Percentiles rank a stretch among this genome's conserved stretches.
Evolutionary conservation across 805 yeast species (phyloP).

Genomic region (Candida adriatica): DNA sequence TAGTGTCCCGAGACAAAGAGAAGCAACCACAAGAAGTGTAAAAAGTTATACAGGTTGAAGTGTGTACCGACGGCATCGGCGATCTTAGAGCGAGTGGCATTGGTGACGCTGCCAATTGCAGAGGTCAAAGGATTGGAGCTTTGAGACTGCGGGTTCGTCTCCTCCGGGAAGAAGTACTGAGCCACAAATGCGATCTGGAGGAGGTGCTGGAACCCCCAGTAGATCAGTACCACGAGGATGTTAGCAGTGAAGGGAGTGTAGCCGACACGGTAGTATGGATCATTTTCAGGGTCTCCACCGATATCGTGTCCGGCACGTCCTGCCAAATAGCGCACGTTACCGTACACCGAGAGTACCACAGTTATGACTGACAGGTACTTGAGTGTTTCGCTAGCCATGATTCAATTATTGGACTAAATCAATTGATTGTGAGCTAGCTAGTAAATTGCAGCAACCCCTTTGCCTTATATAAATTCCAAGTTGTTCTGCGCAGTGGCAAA

Average conservation of each 20-base stretch:
- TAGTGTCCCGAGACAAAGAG: constrained; percentile 55
- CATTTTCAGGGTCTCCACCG: constrained; percentile 32
- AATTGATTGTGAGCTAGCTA: too few relatives aligned
- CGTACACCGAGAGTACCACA: constrained; percentile 48
- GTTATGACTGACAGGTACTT: constrained; percentile 45
- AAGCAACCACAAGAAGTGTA: constrained; percentile 57
- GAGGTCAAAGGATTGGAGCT: constrained; percentile 29
- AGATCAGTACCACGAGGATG: constrained; percentile 40
- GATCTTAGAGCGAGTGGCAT: constrained; percentile 16
- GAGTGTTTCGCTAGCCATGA: constrained; percentile 21
- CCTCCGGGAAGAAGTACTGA: constrained; percentile 34
- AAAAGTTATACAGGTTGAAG: constrained; percentile 54
- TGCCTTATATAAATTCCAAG: too few relatives aligned
- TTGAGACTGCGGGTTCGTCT: constrained; percentile 22
- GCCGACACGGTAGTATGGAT: constrained; percentile 42
- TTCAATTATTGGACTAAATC: too few relatives aligned
- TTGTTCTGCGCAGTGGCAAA: too few relatives aligned
- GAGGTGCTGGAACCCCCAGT: constrained; percentile 50
- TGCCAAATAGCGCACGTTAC: constrained; percentile 47
- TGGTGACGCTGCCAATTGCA: constrained; percentile 16
- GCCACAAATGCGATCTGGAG: constrained; percentile 46
- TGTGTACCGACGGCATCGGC: constrained; percentile 45
- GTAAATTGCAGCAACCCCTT: too few relatives aligned
- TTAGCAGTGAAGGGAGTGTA: constrained; percentile 69
- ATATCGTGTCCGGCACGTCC: constrained; percentile 41